phyloP scores from a whole-genome alignment of 345 rosid genomes.

The Lepidium africanum region DNA sequence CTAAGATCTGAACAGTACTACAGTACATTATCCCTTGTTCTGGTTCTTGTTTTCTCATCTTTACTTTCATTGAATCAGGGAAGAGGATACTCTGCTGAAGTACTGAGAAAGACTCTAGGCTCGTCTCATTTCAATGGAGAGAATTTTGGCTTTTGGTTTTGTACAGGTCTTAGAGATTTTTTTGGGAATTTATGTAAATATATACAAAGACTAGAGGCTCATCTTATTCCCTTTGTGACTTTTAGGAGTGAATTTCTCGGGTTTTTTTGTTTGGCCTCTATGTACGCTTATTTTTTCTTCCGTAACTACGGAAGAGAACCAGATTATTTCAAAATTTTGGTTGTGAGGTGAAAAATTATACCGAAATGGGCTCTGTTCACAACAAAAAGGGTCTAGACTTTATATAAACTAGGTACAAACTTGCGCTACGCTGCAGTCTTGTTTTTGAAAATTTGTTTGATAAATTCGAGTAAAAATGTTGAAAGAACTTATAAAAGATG shows the following conservation, averaged over 20 bases:
- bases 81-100: background rate
- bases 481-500: too few relatives aligned
- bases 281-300: background rate
- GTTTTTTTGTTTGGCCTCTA: background rate
- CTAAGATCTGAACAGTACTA: background rate
- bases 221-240: background rate
- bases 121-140: background rate
- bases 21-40: background rate
- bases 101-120: background rate
- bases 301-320: background rate
- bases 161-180: background rate
- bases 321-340: background rate
- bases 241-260: background rate
- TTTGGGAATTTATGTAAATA: slow-evolving; percentile 5
- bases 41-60: slow-evolving; percentile 5
- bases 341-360: background rate
- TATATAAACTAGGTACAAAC: too few relatives aligned
- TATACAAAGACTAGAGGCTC: background rate
- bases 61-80: slow-evolving; percentile 18
- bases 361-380: background rate
- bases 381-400: too few relatives aligned
- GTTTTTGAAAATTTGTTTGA: too few relatives aligned
- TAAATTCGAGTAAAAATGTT: too few relatives aligned
- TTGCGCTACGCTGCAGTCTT: too few relatives aligned
- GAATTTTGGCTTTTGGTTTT: background rate